phyloP scores from a whole-genome alignment of 257 asterid species.

The Vinca minor region DNA sequence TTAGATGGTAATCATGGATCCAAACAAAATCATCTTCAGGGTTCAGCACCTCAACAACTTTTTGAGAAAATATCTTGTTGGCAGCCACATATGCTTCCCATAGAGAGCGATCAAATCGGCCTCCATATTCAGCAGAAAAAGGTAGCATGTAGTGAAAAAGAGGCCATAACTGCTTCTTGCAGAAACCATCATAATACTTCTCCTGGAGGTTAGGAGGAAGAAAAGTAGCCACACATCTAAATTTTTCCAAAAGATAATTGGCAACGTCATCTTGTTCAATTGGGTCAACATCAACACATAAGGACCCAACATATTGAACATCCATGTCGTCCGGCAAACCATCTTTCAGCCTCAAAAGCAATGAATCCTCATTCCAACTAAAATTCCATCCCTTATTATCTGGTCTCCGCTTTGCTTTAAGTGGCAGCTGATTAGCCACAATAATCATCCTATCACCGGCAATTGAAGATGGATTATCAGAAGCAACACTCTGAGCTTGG shows the following conservation, averaged over 20 bases:
- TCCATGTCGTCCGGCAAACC: constrained; percentile 86
- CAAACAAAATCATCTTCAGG: constrained; percentile 84
- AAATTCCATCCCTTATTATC: constrained; percentile 81
- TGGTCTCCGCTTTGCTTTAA: constrained; percentile 67
- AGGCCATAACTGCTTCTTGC: constrained; percentile 82
- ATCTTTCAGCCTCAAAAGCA: constrained; percentile 64
- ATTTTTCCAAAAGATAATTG: constrained; percentile 52
- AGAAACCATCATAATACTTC: constrained; percentile 66
- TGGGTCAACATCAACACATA: constrained; percentile 66
- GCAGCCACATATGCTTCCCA: constrained; percentile 84
- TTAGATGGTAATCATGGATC: constrained; percentile 83
- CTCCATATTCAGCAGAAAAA: constrained; percentile 64
- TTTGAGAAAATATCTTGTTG: constrained; percentile 67
- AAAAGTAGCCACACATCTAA: constrained; percentile 64
- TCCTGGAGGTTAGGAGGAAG: constrained; percentile 51
- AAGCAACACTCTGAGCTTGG: constrained; percentile 57
- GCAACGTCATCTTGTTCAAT: constrained; percentile 75
- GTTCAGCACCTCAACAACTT: constrained; percentile 70
- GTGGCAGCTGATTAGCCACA: constrained; percentile 66
- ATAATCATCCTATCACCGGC: constrained; percentile 75
- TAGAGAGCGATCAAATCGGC: constrained; percentile 61
- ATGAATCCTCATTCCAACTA: constrained; percentile 77
- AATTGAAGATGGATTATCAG: constrained; percentile 66
- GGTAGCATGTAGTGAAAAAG: constrained; percentile 80
- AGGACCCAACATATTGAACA: constrained; percentile 63